These are phyloP conservation scores for Pythium oligandrum DNA, from an alignment of 352 stramenopile genomes.

Conservation along the genomic window DNA sequence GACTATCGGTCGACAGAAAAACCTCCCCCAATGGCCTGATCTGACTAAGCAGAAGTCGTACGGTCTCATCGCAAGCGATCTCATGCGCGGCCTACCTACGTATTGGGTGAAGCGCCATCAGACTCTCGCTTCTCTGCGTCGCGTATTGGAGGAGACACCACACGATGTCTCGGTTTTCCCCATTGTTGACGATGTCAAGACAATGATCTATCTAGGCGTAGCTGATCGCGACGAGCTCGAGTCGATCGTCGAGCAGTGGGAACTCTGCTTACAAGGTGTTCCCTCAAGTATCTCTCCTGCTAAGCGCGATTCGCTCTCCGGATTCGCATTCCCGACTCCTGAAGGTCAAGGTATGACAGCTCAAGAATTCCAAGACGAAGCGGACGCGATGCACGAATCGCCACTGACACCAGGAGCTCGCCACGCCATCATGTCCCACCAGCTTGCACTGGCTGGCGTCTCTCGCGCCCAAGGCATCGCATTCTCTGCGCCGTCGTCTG, in stretches of 20 bases:
- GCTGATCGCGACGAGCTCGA: conserved; percentile 59
- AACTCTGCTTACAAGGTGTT: conserved; percentile 19
- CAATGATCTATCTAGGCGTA: conserved; percentile 62
- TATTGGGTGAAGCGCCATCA: conserved; percentile 48
- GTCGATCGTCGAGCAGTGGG: conserved; percentile 51
- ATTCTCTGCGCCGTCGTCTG: conserved; percentile 31
- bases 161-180: conserved; percentile 51
- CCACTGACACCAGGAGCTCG: conserved; percentile 20
- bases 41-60: conserved; percentile 78
- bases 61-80: conserved; percentile 52
- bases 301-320: neutral
- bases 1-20: conserved; percentile 74
- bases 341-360: too few relatives aligned
- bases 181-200: conserved; percentile 56
- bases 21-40: conserved; percentile 76
- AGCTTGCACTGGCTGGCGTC: conserved; percentile 23
- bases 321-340: too few relatives aligned
- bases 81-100: conserved; percentile 53
- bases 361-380: too few relatives aligned
- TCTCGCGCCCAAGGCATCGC: conserved; percentile 17
- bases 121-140: conserved; percentile 42
- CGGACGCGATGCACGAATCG: too few relatives aligned
- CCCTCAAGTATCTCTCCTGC: conserved; percentile 4
- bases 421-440: conserved; percentile 17
- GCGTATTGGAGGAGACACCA: conserved; percentile 31